Percentiles rank a stretch among this genome's conserved stretches.
Conservation (phyloP, 2,329 filamentous ascomycete species). For the Colletotrichum kahawae region DNA sequence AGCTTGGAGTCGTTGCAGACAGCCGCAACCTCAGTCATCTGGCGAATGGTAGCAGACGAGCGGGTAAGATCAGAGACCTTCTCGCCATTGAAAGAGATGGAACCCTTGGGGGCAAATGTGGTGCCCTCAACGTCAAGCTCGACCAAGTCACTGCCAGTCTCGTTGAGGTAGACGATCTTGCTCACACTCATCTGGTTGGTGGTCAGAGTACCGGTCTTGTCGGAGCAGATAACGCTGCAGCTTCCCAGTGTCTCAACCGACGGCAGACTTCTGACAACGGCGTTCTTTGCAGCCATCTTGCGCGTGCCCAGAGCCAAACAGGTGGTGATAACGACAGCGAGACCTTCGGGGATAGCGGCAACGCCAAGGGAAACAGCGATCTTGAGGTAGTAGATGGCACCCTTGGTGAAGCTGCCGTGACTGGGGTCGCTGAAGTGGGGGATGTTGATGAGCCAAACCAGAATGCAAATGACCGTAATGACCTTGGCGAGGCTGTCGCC, state of each 20-base stretch:
- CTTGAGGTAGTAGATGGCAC: slow-evolving; percentile 99
- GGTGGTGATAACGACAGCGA: slow-evolving; percentile 98
- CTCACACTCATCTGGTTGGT: slow-evolving; percentile 99
- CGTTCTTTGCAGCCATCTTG: slow-evolving; percentile 99
- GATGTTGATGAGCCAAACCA: slow-evolving; percentile 99
- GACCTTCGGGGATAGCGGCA: slow-evolving; percentile 94
- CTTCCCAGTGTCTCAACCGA: slow-evolving; percentile 98
- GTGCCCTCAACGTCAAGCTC: slow-evolving; percentile 92
- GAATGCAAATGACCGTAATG: slow-evolving; percentile 93
- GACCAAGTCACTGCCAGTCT: slow-evolving; percentile 75
- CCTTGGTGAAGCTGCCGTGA: slow-evolving; percentile 93
- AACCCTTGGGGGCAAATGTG: slow-evolving; percentile 85
- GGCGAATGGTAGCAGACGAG: slow-evolving; percentile 76
- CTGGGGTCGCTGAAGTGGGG: slow-evolving; percentile 95
- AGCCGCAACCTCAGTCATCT: slow-evolving; percentile 74
- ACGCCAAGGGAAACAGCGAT: slow-evolving; percentile 98
- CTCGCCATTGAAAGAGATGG: slow-evolving; percentile 73
- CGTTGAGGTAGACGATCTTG: slow-evolving; percentile 84
- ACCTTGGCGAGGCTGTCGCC: slow-evolving; percentile 96
- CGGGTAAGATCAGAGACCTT: slow-evolving; percentile 70
- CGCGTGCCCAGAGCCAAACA: slow-evolving; percentile 94
- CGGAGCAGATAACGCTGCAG: slow-evolving; percentile 99
- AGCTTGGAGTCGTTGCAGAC: slow-evolving; percentile 91
- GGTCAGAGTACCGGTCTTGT: slow-evolving; percentile 97
- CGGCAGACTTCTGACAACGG: slow-evolving; percentile 92